phyloP scores from a whole-genome alignment of 108 stramenopile species.

The Conticribra weissflogii region DNA sequence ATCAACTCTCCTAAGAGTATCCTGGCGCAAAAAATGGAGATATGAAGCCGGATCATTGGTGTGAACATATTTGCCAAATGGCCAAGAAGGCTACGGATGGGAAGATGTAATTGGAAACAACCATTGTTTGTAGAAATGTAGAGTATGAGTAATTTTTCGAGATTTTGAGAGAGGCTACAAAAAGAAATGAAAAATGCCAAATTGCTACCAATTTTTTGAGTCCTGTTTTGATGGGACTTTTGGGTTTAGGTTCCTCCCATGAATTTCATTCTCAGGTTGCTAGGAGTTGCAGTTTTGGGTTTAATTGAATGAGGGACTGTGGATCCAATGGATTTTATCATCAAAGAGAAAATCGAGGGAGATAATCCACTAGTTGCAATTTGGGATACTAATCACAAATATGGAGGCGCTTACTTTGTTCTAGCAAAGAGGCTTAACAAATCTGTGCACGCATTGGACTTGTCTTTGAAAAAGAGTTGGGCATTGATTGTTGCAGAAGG shows the following conservation, averaged over 20 bases:
- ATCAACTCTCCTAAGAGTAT: background rate
- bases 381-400: constrained; percentile 48
- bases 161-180: constrained; percentile 23
- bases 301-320: constrained; percentile 24
- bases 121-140: constrained; percentile 24
- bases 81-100: constrained; percentile 14
- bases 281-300: constrained; percentile 48
- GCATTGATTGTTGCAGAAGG: constrained; percentile 42
- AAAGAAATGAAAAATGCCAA: constrained; percentile 25
- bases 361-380: constrained; percentile 37
- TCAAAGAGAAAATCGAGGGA: background rate
- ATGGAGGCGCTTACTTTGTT: constrained; percentile 42
- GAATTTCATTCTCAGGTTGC: constrained; percentile 26
- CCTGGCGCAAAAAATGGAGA: constrained; percentile 22
- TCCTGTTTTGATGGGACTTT: constrained; percentile 35
- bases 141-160: constrained; percentile 31
- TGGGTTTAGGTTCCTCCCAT: constrained; percentile 22
- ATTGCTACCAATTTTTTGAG: constrained; percentile 45
- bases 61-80: constrained; percentile 24
- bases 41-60: constrained; percentile 36
- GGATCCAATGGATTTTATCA: too few species aligned
- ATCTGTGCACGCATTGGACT: constrained; percentile 34
- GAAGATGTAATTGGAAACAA: constrained; percentile 1
- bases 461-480: constrained; percentile 27
- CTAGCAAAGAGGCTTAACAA: constrained; percentile 40